Conservation (phyloP, 352 stramenopile species). For the Globisporangium emineosum region DNA sequence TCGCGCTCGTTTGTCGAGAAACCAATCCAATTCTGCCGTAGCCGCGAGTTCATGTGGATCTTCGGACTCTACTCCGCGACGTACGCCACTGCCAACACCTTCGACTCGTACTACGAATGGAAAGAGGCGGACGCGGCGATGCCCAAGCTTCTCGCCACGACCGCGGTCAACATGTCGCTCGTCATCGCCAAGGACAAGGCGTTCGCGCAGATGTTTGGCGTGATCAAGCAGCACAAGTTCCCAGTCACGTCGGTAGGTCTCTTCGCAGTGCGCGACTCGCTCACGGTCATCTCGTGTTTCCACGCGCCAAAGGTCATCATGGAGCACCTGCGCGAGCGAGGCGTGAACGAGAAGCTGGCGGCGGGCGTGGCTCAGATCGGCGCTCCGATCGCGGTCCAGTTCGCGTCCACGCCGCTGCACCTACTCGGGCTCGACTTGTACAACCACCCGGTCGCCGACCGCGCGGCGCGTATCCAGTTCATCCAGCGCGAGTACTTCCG, state of each 20-base stretch:
- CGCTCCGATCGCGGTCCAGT: constrained; percentile 81
- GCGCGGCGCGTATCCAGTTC: constrained; percentile 49
- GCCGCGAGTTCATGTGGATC: constrained; percentile 85
- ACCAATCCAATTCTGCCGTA: constrained; percentile 75
- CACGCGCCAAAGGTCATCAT: constrained; percentile 76
- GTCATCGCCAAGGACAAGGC: constrained; percentile 88
- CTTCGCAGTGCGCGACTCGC: constrained; percentile 82
- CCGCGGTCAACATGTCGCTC: constrained; percentile 87
- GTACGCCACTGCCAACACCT: constrained; percentile 80
- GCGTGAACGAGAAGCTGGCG: constrained; percentile 47
- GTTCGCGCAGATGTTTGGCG: constrained; percentile 89
- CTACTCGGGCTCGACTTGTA: constrained; percentile 88
- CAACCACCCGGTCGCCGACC: constrained; percentile 60
- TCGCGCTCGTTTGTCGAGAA: constrained; percentile 52
- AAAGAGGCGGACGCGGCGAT: constrained; percentile 64
- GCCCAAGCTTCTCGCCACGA: constrained; percentile 86
- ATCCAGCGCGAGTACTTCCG: constrained; percentile 81
- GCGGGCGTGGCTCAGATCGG: constrained; percentile 70
- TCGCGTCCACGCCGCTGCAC: constrained; percentile 89
- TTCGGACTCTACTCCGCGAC: constrained; percentile 88
- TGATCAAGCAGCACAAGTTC: constrained; percentile 71
- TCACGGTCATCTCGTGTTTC: constrained; percentile 87
- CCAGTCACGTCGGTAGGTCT: constrained; percentile 74
- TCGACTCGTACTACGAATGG: constrained; percentile 86
- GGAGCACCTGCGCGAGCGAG: constrained; percentile 47